phyloP scores from a whole-genome alignment of 768 basidiomycete species.

The Scleroderma citrinum region DNA sequence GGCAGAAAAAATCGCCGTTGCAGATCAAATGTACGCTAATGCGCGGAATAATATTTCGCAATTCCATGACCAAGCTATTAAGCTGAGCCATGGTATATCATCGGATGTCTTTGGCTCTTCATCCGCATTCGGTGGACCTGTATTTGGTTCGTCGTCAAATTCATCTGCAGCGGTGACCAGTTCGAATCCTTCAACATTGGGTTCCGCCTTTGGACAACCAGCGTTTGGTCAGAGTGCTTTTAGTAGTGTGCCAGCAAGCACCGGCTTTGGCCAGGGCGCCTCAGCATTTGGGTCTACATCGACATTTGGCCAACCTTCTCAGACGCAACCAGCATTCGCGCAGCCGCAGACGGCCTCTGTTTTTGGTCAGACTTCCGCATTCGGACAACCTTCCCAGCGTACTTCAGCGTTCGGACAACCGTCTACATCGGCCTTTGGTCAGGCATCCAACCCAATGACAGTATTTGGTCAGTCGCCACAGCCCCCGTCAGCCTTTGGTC shows the following conservation, averaged over 20 bases:
- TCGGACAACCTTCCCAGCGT: slow-evolving; percentile 26
- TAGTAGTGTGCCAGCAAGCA: slow-evolving; percentile 8
- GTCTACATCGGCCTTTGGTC: slow-evolving; percentile 30
- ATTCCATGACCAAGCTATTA: slow-evolving; percentile 47
- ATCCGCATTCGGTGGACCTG: slow-evolving; percentile 29
- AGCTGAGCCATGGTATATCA: slow-evolving; percentile 28
- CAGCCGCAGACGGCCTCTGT: slow-evolving; percentile 11
- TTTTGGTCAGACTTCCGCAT: slow-evolving; percentile 24
- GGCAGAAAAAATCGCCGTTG: slow-evolving; percentile 44
- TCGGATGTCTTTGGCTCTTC: slow-evolving; percentile 9
- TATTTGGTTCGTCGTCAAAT: slow-evolving; percentile 31
- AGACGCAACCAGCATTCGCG: slow-evolving; percentile 27
- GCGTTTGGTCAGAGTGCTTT: slow-evolving; percentile 36
- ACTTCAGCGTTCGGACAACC: slow-evolving; percentile 29
- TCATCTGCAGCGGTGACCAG: slow-evolving; percentile 30
- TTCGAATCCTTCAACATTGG: slow-evolving; percentile 16
- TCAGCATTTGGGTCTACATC: slow-evolving; percentile 31
- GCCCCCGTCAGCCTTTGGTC: slow-evolving; percentile 28
- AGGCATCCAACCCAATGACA: slow-evolving; percentile 15
- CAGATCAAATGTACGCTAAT: slow-evolving; percentile 45
- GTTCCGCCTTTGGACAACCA: slow-evolving; percentile 31
- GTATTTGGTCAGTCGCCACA: slow-evolving; percentile 25
- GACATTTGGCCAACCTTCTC: slow-evolving; percentile 29
- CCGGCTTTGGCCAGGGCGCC: slow-evolving; percentile 27
- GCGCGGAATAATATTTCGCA: slow-evolving; percentile 44